Base-by-base conservation (phyloP, 306 rosid species). In the Vigna radiata region DNA sequence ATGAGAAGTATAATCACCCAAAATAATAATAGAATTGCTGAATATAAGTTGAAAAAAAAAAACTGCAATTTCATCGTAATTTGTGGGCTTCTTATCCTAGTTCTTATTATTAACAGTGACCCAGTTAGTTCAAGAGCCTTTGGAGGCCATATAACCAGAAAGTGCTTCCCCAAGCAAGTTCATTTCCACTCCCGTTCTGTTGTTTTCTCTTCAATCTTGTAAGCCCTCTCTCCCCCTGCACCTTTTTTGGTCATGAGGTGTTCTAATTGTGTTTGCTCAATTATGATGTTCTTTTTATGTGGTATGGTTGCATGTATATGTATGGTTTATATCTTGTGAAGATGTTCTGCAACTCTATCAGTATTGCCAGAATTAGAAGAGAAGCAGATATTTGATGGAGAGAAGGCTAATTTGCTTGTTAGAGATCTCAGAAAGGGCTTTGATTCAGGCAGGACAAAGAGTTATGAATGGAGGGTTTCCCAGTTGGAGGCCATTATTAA, bases 391-490 rank as follows among this genome's bases (percentile, higher is more conserved):
- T 87, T 89, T 49, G 88, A 86, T 37, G 83, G 48, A 36, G 88
- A 87, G 55, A 61, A 72, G 64, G 94, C 94, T 37, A 70, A 54
- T 43, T 70, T 72, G 68, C 83, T 93, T 17, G 82, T 86, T 18
- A 70, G 77, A 77, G 92, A 93, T 41, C 90, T 93, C 25, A 78
- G 89, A 70, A 81, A 86, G 36, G 82, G 18, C 74, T 93, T 85
- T 33, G 73, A 84, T 68, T 76, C 90, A 0, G 97, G 97, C 17
- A 90, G 55, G 81, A 90, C 94, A 43, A 90, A 70, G 86, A 89
- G 88, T 85, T 93, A 89, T 17, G 92, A 89, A 53, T 93, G 97
- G 97, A 64, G 96, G 77, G 73, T 89, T 47, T 85, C 86, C 4
- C 97, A 93, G 73, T 84, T 93, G 78, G 78, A 88, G 60, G 83